A percentile compares a stretch with the other conserved stretches of the same genome.
phyloP scores from a whole-genome alignment of 441 rosid genomes.

The Syzygium syzygioides region DNA sequence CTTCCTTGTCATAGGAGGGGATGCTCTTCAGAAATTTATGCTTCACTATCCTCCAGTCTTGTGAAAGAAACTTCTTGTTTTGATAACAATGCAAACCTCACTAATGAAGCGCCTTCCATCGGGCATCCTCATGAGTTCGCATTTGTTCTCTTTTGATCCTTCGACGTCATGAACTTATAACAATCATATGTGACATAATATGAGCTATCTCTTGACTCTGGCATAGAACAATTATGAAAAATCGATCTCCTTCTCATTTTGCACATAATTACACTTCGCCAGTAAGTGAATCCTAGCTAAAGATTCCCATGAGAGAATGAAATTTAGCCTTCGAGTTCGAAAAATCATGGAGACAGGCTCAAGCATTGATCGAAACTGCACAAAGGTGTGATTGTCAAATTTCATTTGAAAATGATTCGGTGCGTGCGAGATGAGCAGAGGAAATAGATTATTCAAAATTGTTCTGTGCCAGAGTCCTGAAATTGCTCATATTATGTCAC shows the following conservation, averaged over 20 bases:
- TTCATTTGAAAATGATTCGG: background rate
- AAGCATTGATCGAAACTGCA: background rate
- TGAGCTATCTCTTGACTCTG: background rate
- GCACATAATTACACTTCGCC: background rate
- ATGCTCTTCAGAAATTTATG: slow-evolving; percentile 45
- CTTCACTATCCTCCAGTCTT: background rate
- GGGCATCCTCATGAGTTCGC: slow-evolving; percentile 71
- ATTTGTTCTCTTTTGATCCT: slow-evolving; percentile 31
- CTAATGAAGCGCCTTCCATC: slow-evolving; percentile 64
- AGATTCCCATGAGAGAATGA: background rate
- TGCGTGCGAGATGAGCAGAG: background rate
- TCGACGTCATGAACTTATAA: slow-evolving; percentile 62
- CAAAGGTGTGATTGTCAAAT: background rate
- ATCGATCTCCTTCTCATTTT: background rate
- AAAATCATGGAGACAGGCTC: background rate
- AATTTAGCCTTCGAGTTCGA: background rate
- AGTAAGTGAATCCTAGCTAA: background rate
- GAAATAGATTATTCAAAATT: background rate
- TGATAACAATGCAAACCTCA: slow-evolving; percentile 26
- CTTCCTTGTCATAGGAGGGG: slow-evolving; percentile 58
- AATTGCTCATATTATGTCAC: background rate
- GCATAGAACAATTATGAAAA: background rate
- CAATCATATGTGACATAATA: background rate
- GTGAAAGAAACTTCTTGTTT: background rate
- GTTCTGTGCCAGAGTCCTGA: background rate